Evolutionary conservation across 441 rosid genomes (phyloP), one percentile per base, ranked within the genome.

Genomic region (Manihot esculenta): DNA sequence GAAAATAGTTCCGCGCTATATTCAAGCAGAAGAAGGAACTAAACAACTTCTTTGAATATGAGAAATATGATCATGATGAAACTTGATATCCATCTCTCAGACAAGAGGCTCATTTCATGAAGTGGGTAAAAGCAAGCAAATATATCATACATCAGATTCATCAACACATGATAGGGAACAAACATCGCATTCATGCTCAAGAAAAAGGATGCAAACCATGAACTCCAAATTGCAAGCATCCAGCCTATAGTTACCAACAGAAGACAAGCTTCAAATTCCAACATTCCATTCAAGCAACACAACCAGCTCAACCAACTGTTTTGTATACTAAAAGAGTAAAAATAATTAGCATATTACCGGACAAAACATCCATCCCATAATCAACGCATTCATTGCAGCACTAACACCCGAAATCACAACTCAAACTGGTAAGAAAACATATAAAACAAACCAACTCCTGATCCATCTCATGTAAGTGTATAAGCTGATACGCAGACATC

Each of bases 401-500:
- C n/a, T 30, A 41, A 23, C 48, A 69, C 23, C 66, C 60, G 48
- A 64, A 72, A 66, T 56, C 62, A 44, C 54, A 76, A 49, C 72
- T 41, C 72, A 55, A 77, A 74, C 66, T 72, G 74, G 73, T 53
- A 61, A 69, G 44, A 77, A 81, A 72, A 71, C 73, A 75, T 54
- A 65, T 71, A 71, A 51, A 35, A 73, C 69, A 69, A 71, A 74
- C 76, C 70, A 80, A 72, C 80, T 78, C 67, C 71, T 71, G 21
- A 75, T 73, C 72, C 85, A 85, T 75, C 75, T 69, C 81, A 57
- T 59, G 63, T 66, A 68, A 72, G 56, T 70, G 69, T 9, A 44
- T 41, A 67, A 79, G 56, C 15, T 2, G 48, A 63, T 68, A 69
- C 17, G 68, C 44, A 55, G 54, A 45, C 72, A 76, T 78, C 53